Base-by-base conservation (phyloP, 78 protist species). In the Chrysochromulina parva region DNA sequence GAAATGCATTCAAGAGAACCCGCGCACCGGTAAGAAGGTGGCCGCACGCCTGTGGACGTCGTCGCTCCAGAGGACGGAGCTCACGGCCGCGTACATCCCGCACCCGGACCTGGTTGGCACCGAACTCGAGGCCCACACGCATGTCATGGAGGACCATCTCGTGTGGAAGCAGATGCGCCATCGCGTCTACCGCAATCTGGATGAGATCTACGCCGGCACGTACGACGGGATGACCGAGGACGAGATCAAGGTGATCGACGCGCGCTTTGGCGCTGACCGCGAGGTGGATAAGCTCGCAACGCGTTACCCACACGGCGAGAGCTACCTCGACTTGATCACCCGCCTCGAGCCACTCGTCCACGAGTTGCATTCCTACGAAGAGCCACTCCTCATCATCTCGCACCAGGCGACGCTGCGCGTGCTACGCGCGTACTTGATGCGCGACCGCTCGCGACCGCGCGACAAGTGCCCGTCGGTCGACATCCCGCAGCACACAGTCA, bases 201-300 rank as follows among this genome's bases (percentile, higher is more conserved):
- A 97, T 74, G 98, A 98, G 92, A 94, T 98, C 69, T 95, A 96
- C 62, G 98, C 98, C 2, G 99, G 99, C 59, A 67, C 84, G 47
- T n/a, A 97, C 87, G 98, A 98, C 28, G 97, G 97, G n/a, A 58
- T 97, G 97, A 97, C 99, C 19, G n/a, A n/a, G n/a, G n/a, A n/a
- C n/a, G n/a, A n/a, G n/a, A n/a, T n/a, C n/a, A n/a, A n/a, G n/a
- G n/a, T n/a, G n/a, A n/a, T n/a, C n/a, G n/a, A n/a, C n/a, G n/a
- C n/a, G n/a, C n/a, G n/a, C n/a, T n/a, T n/a, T n/a, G n/a, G n/a
- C n/a, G n/a, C n/a, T n/a, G n/a, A n/a, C n/a, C n/a, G n/a, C n/a
- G n/a, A n/a, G n/a, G n/a, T n/a, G n/a, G n/a, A n/a, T n/a, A n/a
- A n/a, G n/a, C n/a, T n/a, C n/a, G n/a, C n/a, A n/a, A n/a, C n/a